Evolutionary conservation across 2,329 filamentous ascomycete species (phyloP).

Genomic region (Botryosphaeria dothidea): DNA sequence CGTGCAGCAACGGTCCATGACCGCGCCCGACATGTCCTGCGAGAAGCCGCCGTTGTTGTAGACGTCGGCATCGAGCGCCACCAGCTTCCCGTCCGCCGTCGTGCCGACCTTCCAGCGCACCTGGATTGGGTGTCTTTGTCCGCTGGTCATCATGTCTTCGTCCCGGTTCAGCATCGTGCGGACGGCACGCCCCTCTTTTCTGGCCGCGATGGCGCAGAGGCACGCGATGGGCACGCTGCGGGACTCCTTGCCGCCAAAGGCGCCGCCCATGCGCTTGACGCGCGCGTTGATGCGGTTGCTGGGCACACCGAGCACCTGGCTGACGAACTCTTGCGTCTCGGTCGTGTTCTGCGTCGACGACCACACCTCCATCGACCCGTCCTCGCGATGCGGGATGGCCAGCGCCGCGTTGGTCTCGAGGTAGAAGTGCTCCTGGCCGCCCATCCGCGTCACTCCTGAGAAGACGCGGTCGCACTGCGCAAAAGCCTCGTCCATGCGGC

Average conservation of each 20-base stretch:
- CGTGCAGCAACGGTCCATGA: conserved; percentile 80
- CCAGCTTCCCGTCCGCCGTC: conserved; percentile 86
- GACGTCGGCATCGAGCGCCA: conserved; percentile 83
- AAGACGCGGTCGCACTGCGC: conserved; percentile 77
- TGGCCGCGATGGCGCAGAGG: conserved; percentile 79
- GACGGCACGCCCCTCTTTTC: conserved; percentile 79
- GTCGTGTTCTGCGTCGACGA: conserved; percentile 43
- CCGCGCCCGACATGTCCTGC: conserved; percentile 68
- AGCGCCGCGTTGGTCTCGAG: conserved; percentile 87
- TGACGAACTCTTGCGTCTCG: conserved; percentile 62
- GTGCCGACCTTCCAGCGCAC: conserved; percentile 88
- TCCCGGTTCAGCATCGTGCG: conserved; percentile 94
- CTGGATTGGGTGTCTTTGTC: conserved; percentile 89
- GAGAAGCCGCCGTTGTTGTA: conserved; percentile 88
- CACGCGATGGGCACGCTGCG: conserved; percentile 80
- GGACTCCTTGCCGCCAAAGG: conserved; percentile 92
- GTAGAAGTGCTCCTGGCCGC: conserved; percentile 96
- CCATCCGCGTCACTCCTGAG: conserved; percentile 80
- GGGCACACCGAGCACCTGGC: conserved; percentile 77
- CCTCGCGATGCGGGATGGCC: conserved; percentile 82
- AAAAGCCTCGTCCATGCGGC: conserved; percentile 70
- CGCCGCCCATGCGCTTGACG: conserved; percentile 89
- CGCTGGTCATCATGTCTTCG: conserved; percentile 89
- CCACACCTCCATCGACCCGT: conserved; percentile 89
- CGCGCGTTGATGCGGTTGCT: conserved; percentile 86